These are phyloP conservation scores for Magnolia kwangsiensis DNA, from an alignment of 164 flowering plant genomes.

Conservation along the genomic window DNA sequence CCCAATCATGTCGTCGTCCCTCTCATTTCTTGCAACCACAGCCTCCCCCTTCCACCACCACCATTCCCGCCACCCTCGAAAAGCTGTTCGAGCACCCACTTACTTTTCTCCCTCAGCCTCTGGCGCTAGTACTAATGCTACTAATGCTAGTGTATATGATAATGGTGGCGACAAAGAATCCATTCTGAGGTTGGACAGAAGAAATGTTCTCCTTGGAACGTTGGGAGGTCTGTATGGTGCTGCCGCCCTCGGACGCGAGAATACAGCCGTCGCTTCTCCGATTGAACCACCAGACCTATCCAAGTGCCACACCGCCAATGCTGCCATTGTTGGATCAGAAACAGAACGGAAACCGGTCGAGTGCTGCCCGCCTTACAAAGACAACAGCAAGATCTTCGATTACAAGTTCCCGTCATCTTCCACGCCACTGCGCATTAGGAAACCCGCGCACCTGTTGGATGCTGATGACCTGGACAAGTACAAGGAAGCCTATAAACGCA, in stretches of 20 bases:
- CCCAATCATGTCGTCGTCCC: too few species aligned
- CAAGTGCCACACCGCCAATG: neutral
- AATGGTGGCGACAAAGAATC: neutral
- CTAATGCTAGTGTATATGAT: neutral
- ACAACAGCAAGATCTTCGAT: neutral
- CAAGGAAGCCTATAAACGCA: neutral
- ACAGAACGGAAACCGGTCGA: neutral
- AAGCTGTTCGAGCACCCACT: too few species aligned
- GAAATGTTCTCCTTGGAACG: constrained; percentile 8
- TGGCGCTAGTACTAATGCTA: too few species aligned
- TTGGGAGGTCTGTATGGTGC: constrained; percentile 8
- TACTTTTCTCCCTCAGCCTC: too few species aligned
- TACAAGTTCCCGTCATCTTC: neutral
- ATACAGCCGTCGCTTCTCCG: neutral
- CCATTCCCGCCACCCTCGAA: too few species aligned
- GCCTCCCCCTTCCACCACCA: too few species aligned
- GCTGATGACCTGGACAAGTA: neutral
- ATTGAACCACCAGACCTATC: neutral
- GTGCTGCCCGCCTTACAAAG: constrained; percentile 8
- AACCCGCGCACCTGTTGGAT: constrained; percentile 3
- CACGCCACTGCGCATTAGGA: neutral
- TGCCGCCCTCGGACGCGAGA: neutral
- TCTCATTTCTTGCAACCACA: too few species aligned
- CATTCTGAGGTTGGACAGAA: neutral
- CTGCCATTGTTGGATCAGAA: neutral